Base-by-base conservation (phyloP, 1,139 yeast genomes). In the Dujonia santamariae region DNA sequence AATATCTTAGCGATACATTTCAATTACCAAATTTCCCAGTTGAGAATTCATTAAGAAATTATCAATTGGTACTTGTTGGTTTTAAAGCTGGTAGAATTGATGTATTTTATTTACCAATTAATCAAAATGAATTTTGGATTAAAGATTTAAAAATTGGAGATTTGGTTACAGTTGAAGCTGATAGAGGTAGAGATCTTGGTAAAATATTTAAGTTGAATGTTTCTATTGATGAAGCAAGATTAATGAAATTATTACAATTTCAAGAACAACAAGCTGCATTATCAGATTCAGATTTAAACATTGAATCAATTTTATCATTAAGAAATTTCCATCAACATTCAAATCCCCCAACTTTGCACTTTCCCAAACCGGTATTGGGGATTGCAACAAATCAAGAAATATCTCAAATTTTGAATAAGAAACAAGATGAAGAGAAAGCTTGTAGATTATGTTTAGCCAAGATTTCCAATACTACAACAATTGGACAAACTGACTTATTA, bases 151-250 rank as follows among this genome's bases (percentile, higher is more conserved):
- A 72, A 31, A 61, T 76, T 13, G 85, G 85, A 19, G 97, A 88
- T 54, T 72, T 88, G 53, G 96, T 92, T 11, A 81, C 90, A 45
- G 96, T 90, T 25, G 97, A 92, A 56, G 98, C 97, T n/a, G 98
- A 92, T 55, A 72, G 98, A 33, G 98, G 98, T 27, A 72, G 85
- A 35, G 98, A 92, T 61, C 64, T 92, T 44, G 97, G 97, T 17
- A 77, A 80, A 50, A 78, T 92, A 28, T 75, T 81, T 23, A 80
- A 78, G 45, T 70, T 85, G 43, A 70, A 75, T 40, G 75, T 90
- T 19, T 67, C 81, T 3, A 64, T 81, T 27, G 90, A 85, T 45
- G 82, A 85, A 51, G 74, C 74, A 21, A 50, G 83, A 45, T 53
- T 78, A 38, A 54, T 75, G 52, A 75, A 75, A 45, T 61, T 73